Evolutionary conservation across 768 basidiomycete genomes (phyloP), one percentile per base, ranked within the genome.

Genomic region (Udeniomyces megalosporus): DNA sequence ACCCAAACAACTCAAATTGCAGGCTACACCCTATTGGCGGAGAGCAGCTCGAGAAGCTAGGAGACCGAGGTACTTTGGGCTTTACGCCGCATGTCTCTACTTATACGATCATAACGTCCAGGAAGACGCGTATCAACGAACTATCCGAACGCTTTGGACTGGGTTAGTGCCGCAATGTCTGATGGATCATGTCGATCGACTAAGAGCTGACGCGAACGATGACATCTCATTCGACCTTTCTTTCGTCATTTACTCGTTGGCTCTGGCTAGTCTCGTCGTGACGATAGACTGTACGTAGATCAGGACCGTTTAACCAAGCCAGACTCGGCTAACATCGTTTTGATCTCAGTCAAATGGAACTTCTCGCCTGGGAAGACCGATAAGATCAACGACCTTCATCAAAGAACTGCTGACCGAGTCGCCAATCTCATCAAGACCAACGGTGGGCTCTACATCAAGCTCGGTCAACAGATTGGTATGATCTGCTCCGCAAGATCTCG

Each of bases 321-420:
- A 26, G 32, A 22, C 24, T 1, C 26, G 24, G 59, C 85, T 66
- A 77, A 80, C 12, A 70, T 81, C 63, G 84, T 88, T 51, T 84
- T 84, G 6, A 65, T 82, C 61, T 85, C 88, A 76, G 93, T 91
- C 76, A 95, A 96, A 70, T 72, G 85, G 55, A 91, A 92, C 74
- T 95, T 93, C 68, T 82, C 78, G 10, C 82, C 83, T 0, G 79
- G 80, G 51, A 71, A 73, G 26, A 81, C 80, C 0, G 81, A 85
- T 29, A 73, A 77, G 55, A 91, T 93, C 69, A 85, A 86, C 6
- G 78, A 81, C 29, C 75, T 96, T 2, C 92, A 96, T 66, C 81
- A 86, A 66, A 81, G 92, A 48, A 87, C 91, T 11, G 90, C 88
- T 0, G 77, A 82, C 22, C 77, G 88, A 58, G 76, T 96, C 62